Conservation (phyloP, 2,329 filamentous ascomycete species). For the Colletotrichum filicis region DNA sequence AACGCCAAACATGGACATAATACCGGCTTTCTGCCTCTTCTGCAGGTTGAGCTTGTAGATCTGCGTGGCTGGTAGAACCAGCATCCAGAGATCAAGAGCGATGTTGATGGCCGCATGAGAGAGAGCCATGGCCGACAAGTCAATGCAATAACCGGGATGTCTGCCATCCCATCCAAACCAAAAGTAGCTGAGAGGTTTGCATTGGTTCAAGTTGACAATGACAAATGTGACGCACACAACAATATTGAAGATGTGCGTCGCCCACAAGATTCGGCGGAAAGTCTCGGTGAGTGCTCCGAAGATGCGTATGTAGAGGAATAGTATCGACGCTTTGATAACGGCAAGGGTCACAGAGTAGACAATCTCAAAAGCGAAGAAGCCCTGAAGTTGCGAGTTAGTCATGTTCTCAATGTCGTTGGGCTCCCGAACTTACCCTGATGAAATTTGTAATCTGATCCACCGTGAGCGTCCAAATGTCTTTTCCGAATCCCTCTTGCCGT, state of each 20-base stretch:
- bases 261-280: conserved; percentile 40
- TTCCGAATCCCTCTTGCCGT: conserved; percentile 1
- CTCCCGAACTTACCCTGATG: neutral
- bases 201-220: conserved; percentile 46
- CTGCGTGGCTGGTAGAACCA: conserved; percentile 17
- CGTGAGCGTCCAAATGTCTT: conserved; percentile 19
- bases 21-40: conserved; percentile 24
- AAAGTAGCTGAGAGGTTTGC: conserved; percentile 28
- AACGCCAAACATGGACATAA: conserved; percentile 31
- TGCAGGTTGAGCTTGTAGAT: conserved; percentile 30
- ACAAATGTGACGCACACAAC: conserved; percentile 42
- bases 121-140: conserved; percentile 17
- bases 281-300: conserved; percentile 44
- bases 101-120: conserved; percentile 23
- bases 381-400: neutral
- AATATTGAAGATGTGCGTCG: conserved; percentile 30
- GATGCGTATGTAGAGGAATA: conserved; percentile 50
- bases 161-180: conserved; percentile 29
- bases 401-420: neutral
- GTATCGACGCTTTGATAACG: conserved; percentile 48
- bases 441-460: conserved; percentile 12
- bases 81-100: conserved; percentile 25
- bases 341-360: conserved; percentile 46
- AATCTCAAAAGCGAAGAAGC: conserved; percentile 28
- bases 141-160: conserved; percentile 13